Evolutionary conservation across 352 stramenopile genomes (phyloP), one percentile per base, ranked within the genome.

Genomic region (Phytophthora capsici): DNA sequence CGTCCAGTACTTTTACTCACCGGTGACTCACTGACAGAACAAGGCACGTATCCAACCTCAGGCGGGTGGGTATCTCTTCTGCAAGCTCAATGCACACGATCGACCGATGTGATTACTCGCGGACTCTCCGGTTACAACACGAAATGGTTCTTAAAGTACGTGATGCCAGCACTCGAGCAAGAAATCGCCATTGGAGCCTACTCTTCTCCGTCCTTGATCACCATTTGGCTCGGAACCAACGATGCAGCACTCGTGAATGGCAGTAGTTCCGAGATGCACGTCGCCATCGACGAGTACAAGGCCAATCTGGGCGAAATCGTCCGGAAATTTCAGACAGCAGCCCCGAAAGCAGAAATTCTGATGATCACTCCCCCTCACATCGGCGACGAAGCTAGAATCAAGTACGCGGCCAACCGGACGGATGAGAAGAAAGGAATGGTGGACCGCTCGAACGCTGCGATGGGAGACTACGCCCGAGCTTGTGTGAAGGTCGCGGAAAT

Each of bases 151-250:
- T 17, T 85, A 8, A 36, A 77, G 20, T 44, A 71, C 12, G 76
- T 60, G 22, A 56, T 88, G n/a, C 71, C 73, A 1, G 38, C 54
- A 0, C 25, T 84, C 6, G 38, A 62, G 9, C 28, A 66, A 0
- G 80, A 90, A 43, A 68, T 86, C 55, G 22, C 9, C 17, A 34
- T 7, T 17, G 55, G 64, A 2, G 13, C 8, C 37, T 61, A 61
- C 32, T 43, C 47, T 8, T 37, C 58, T 43, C 73, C 77, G 4
- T 51, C 59, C 1, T 46, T 89, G 6, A 60, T 86, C 13, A 83
- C 75, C 12, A 22, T 90, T 25, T 89, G 69, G 69, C 57, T 91
- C 17, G 80, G 80, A 14, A 69, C 76, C 28, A 89, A 91, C 59
- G 80, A 89, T 34, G 74, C 76, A 0, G 75, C 52, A 6, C 58